phyloP scores from a whole-genome alignment of 139 green algal species.

The Chlamydomonas incerta region DNA sequence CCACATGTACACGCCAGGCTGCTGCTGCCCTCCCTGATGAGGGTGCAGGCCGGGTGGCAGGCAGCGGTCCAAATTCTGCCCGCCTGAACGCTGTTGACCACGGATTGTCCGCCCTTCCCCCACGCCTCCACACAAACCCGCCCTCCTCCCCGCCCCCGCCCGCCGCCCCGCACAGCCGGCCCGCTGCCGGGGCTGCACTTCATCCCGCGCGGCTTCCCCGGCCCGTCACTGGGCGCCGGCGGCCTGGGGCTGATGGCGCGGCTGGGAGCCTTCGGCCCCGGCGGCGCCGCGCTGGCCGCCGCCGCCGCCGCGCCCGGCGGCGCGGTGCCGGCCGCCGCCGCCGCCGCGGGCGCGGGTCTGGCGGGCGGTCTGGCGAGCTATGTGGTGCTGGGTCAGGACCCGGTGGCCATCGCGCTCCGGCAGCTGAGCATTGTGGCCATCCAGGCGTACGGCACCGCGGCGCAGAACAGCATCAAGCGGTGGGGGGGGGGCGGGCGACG shows the following conservation, averaged over 20 bases:
- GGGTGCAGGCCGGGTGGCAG: no score
- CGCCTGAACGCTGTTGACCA: no score
- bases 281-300: background rate
- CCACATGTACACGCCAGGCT: no score
- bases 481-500: background rate
- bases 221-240: background rate
- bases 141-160: no score
- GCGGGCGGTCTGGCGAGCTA: background rate
- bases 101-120: no score
- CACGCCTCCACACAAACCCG: no score
- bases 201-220: conserved; percentile 18
- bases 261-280: background rate
- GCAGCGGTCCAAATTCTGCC: no score
- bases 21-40: no score
- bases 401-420: conserved; percentile 22
- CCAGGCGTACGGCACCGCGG: conserved; percentile 5
- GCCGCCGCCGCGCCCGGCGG: background rate
- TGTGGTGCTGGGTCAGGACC: background rate
- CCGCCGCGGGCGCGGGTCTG: background rate
- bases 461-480: conserved; percentile 26
- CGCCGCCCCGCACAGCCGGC: background rate
- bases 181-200: conserved; percentile 19
- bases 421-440: conserved; percentile 33
- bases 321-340: background rate
- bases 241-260: background rate